phyloP scores from a whole-genome alignment of 1,284 basidiomycete species.

The Ustilago sp. region DNA sequence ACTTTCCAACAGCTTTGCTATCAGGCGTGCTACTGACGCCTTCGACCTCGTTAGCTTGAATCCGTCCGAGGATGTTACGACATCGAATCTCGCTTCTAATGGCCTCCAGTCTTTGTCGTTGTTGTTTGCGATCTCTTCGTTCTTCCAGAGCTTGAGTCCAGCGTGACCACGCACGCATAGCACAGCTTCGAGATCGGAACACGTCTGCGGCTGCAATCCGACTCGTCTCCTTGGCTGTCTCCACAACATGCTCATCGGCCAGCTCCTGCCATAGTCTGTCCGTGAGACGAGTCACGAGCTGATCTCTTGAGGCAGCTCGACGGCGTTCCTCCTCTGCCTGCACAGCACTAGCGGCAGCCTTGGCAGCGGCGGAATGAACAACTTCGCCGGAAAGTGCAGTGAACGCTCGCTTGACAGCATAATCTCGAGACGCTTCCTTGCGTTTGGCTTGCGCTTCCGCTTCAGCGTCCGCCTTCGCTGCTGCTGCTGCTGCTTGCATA shows the following conservation, averaged over 20 bases:
- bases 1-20: neutral
- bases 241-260: conserved; percentile 17
- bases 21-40: neutral
- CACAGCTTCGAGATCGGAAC: conserved; percentile 20
- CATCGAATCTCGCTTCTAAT: conserved; percentile 27
- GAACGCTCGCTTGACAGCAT: conserved; percentile 32
- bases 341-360: conserved; percentile 16
- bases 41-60: conserved; percentile 11
- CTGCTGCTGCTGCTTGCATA: conserved; percentile 23
- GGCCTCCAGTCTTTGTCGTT: conserved; percentile 21
- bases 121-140: conserved; percentile 27
- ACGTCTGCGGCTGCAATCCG: conserved; percentile 25
- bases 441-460: conserved; percentile 20
- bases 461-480: conserved; percentile 20
- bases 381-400: conserved; percentile 20
- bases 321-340: conserved; percentile 26
- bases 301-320: conserved; percentile 22
- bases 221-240: conserved; percentile 15
- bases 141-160: conserved; percentile 34
- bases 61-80: conserved; percentile 30
- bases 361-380: conserved; percentile 13
- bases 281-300: conserved; percentile 19
- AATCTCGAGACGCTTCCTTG: conserved; percentile 15
- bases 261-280: conserved; percentile 25
- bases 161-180: conserved; percentile 17